Evolutionary conservation across 768 basidiomycete genomes (phyloP).

Genomic region (Leccinum barrowsii): DNA sequence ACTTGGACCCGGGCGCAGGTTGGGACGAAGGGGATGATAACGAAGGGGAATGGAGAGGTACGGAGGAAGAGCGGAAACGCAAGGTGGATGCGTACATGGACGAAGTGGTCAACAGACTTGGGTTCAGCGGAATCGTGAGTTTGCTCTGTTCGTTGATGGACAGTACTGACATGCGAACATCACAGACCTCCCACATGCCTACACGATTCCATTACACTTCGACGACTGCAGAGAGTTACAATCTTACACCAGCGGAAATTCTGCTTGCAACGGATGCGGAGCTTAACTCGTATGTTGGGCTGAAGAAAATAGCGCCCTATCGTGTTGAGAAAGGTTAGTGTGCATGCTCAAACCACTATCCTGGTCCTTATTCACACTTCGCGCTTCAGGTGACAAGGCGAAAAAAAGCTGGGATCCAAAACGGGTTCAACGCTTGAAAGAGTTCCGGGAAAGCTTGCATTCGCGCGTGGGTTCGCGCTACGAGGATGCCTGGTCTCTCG

Average conservation of each 20-base stretch:
- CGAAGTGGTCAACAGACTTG: slow-evolving; percentile 74
- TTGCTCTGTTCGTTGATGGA: not conserved
- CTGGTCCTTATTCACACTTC: not conserved
- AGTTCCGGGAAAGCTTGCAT: slow-evolving; percentile 62
- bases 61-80: slow-evolving; percentile 85
- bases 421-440: slow-evolving; percentile 62
- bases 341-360: slow-evolving; percentile 3
- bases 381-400: slow-evolving; percentile 16
- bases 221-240: slow-evolving; percentile 57
- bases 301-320: slow-evolving; percentile 93
- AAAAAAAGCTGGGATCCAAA: slow-evolving; percentile 54
- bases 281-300: slow-evolving; percentile 84
- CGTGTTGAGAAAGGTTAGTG: slow-evolving; percentile 45
- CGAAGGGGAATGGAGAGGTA: slow-evolving; percentile 78
- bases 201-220: slow-evolving; percentile 93
- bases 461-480: slow-evolving; percentile 34
- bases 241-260: slow-evolving; percentile 80
- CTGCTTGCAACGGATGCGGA: slow-evolving; percentile 90
- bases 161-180: not conserved
- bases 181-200: slow-evolving; percentile 80
- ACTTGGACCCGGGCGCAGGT: slow-evolving; percentile 47
- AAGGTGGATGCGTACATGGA: slow-evolving; percentile 88
- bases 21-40: slow-evolving; percentile 31
- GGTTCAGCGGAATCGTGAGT: slow-evolving; percentile 93
- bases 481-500: slow-evolving; percentile 21